Base-by-base conservation (phyloP, 1,284 basidiomycete genomes). In the Trametes sp. region DNA sequence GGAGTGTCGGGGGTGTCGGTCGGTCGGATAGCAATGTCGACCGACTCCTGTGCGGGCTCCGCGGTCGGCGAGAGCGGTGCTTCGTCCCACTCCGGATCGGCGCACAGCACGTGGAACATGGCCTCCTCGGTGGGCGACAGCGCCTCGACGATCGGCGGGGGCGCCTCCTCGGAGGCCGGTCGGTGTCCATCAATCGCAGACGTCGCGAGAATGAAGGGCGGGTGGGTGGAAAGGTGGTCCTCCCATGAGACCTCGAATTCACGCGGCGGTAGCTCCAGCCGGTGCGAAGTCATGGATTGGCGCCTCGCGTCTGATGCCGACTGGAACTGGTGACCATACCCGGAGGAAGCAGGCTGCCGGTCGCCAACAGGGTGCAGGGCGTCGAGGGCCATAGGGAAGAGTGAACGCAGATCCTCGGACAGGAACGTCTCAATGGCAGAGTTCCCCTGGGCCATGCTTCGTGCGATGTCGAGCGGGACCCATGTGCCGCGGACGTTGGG, bases 61-160 rank as follows among this genome's bases (percentile, higher is more conserved):
- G 59, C 63, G 29, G 45, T 33, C n/a, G 67, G 57, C 35, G 66
- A 11, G 6, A 62, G 49, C 16, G 59, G 71, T 45, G 24, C 45
- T 33, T 53, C 45, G 35, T 86, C 84, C 82, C 84, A 87, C 64
- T 88, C 87, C 29, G 84, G 79, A 59, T 81, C 81, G 31, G 82
- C 77, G 67, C 87, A 90, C 28, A 90, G 73, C 53, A 81, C 80
- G 45, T 79, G 84, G 75, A 91, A 90, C 54, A 91, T 85, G 71
- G 88, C 86, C 71, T 88, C 84, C 68, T 91, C 89, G 16, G 82
- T 85, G n/a, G 86, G 85, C 64, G 82, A 90, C 56, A 91, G 79
- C 28, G 88, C 74, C 54, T 84, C 84, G 28, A 69, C 64, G 14
- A 60, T 50, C 13, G 59, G 59, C 11, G 67, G 36, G 4, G 54